Conservation (phyloP, 2,329 filamentous ascomycete species). For the Nigrograna mackinnonii region DNA sequence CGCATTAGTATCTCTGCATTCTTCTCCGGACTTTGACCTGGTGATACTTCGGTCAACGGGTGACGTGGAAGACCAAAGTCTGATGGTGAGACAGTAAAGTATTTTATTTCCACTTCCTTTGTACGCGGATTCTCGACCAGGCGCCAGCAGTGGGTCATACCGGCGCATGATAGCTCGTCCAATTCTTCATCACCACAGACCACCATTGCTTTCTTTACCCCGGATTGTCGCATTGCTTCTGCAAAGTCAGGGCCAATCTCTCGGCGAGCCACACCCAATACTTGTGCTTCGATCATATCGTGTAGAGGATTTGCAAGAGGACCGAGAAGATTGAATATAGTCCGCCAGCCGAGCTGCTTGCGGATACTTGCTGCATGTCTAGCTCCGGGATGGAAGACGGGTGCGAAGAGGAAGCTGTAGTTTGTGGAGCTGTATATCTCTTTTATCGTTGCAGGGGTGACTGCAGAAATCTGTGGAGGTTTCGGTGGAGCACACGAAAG, state of each 20-base stretch:
- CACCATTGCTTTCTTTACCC: conserved; percentile 81
- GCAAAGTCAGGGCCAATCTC: conserved; percentile 89
- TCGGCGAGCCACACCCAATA: conserved; percentile 89
- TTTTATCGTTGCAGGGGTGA: conserved; percentile 72
- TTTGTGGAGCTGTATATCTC: conserved; percentile 78
- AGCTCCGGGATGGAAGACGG: conserved; percentile 96
- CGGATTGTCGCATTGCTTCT: conserved; percentile 76
- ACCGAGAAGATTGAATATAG: conserved; percentile 96
- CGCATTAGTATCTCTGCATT: conserved; percentile 83
- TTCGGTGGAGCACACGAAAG: conserved; percentile 74
- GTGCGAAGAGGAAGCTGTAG: conserved; percentile 94
- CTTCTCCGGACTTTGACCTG: conserved; percentile 81
- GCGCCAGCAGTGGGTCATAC: conserved; percentile 86
- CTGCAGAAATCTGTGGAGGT: conserved; percentile 73
- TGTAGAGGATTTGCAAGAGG: conserved; percentile 91
- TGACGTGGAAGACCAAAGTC: conserved; percentile 85
- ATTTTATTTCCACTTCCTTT: conserved; percentile 64
- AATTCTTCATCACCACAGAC: conserved; percentile 94
- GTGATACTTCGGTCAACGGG: conserved; percentile 75
- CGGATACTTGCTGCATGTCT: conserved; percentile 83
- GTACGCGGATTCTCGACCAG: conserved; percentile 56
- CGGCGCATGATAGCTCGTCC: conserved; percentile 93
- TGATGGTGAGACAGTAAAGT: conserved; percentile 77
- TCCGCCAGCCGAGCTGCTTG: conserved; percentile 87
- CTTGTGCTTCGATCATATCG: conserved; percentile 75